Percentiles rank a stretch among this genome's conserved stretches.
Conservation (phyloP, 2,329 filamentous ascomycete species). For the Exophiala sp. region DNA sequence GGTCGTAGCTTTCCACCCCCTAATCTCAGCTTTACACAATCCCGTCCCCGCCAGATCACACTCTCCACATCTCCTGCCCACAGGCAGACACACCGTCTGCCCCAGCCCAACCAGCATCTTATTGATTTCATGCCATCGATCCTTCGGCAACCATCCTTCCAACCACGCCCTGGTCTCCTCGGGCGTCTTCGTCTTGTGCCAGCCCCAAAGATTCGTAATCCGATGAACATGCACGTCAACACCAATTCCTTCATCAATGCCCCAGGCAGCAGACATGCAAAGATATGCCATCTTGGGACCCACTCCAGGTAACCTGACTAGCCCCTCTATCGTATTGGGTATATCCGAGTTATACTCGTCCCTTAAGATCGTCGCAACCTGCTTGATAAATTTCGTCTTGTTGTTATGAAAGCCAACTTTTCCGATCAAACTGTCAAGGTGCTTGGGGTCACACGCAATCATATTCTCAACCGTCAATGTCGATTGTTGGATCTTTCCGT, state of each 20-base stretch:
- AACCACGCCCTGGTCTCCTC: slow-evolving; percentile 76
- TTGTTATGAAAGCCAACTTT: slow-evolving; percentile 93
- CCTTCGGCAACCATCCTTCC: slow-evolving; percentile 76
- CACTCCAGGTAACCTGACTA: slow-evolving; percentile 77
- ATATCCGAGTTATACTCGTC: slow-evolving; percentile 73
- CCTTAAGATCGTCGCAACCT: slow-evolving; percentile 67
- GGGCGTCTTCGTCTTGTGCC: slow-evolving; percentile 76
- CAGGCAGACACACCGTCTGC: slow-evolving; percentile 78
- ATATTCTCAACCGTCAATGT: slow-evolving; percentile 72
- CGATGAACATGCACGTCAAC: slow-evolving; percentile 95
- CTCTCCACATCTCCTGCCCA: slow-evolving; percentile 76
- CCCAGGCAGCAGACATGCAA: slow-evolving; percentile 74
- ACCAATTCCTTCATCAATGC: slow-evolving; percentile 71
- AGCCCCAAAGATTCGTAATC: slow-evolving; percentile 91
- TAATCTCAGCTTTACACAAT: slow-evolving; percentile 70
- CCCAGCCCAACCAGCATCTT: slow-evolving; percentile 82
- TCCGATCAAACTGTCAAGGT: slow-evolving; percentile 71
- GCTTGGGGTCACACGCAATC: slow-evolving; percentile 63
- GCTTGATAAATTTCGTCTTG: slow-evolving; percentile 81
- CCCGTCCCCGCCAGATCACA: slow-evolving; percentile 75
- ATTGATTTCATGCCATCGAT: slow-evolving; percentile 91
- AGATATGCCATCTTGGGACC: slow-evolving; percentile 95
- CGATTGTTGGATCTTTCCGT: slow-evolving; percentile 33
- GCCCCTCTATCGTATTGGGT: slow-evolving; percentile 69
- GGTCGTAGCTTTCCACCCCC: slow-evolving; percentile 56